phyloP scores from a whole-genome alignment of 2,329 filamentous ascomycete species.

The Paecilomyces niveus region DNA sequence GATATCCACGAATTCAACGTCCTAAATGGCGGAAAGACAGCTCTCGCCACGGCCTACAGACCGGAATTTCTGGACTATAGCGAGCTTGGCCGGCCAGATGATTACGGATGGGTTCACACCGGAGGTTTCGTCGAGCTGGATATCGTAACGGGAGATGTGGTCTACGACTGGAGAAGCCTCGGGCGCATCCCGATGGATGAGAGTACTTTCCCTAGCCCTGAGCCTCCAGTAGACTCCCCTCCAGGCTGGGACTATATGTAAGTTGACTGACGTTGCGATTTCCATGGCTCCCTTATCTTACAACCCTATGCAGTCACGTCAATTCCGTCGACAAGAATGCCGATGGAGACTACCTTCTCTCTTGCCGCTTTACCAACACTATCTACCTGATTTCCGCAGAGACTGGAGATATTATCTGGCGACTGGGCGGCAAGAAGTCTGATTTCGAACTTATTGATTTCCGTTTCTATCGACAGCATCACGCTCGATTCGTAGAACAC shows the following conservation, averaged over 20 bases:
- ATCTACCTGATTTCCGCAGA: slow-evolving; percentile 30
- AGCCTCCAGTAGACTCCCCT: slow-evolving; percentile 3
- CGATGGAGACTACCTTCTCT: slow-evolving; percentile 32
- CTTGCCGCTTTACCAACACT: slow-evolving; percentile 29
- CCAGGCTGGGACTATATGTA: slow-evolving; percentile 27
- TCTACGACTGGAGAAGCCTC: slow-evolving; percentile 27
- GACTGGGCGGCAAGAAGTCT: slow-evolving; percentile 22
- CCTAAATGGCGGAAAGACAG: slow-evolving; percentile 22
- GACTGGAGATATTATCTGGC: slow-evolving; percentile 30
- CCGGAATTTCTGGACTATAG: slow-evolving; percentile 14
- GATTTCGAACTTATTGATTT: slow-evolving; percentile 24
- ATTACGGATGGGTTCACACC: slow-evolving; percentile 18
- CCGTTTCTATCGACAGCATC: slow-evolving; percentile 30
- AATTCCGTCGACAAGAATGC: slow-evolving; percentile 33
- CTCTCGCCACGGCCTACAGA: slow-evolving; percentile 17
- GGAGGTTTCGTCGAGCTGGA: slow-evolving; percentile 29
- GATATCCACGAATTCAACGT: slow-evolving; percentile 35
- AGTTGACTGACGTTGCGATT: not conserved
- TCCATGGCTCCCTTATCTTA: not conserved
- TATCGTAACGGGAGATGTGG: slow-evolving; percentile 20
- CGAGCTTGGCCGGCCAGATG: slow-evolving; percentile 16
- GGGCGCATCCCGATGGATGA: slow-evolving; percentile 21
- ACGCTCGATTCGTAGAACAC: slow-evolving; percentile 24
- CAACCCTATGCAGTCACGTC: slow-evolving; percentile 17
- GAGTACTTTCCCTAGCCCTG: slow-evolving; percentile 4